Evolutionary conservation across 1,139 yeast species (phyloP).

Genomic region (Hemisphaericaspora xylofermentans): DNA sequence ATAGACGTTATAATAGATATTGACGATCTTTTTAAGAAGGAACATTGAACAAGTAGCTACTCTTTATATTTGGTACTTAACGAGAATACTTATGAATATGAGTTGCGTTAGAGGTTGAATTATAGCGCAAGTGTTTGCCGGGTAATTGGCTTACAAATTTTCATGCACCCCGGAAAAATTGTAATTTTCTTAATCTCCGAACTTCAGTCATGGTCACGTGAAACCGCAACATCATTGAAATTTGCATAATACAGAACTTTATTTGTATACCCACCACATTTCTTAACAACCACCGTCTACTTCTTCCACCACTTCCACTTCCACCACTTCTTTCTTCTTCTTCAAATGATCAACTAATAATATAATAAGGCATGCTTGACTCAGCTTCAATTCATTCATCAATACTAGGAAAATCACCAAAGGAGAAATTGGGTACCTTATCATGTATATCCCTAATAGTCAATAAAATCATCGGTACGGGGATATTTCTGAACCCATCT

Average conservation of each 20-base stretch:
- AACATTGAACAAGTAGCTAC: too few species aligned
- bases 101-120: too few species aligned
- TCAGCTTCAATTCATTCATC: slow-evolving; percentile 9
- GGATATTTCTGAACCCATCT: slow-evolving; percentile 51
- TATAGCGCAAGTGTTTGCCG: too few species aligned
- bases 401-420: slow-evolving; percentile 6
- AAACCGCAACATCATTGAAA: neutral
- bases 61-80: too few species aligned
- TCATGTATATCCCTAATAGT: slow-evolving; percentile 39
- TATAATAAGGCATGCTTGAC: too few species aligned
- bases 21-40: too few species aligned
- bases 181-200: neutral
- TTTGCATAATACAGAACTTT: too few species aligned
- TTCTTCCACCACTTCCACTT: neutral
- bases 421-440: slow-evolving; percentile 19
- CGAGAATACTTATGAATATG: too few species aligned
- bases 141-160: too few species aligned
- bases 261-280: too few species aligned
- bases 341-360: neutral
- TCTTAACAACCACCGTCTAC: neutral
- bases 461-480: slow-evolving; percentile 54
- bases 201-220: neutral
- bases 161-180: neutral
- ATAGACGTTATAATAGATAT: too few species aligned
- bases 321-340: neutral